Conservation (phyloP, 129 eudicot species). For the Heracleum sosnowskyi region DNA sequence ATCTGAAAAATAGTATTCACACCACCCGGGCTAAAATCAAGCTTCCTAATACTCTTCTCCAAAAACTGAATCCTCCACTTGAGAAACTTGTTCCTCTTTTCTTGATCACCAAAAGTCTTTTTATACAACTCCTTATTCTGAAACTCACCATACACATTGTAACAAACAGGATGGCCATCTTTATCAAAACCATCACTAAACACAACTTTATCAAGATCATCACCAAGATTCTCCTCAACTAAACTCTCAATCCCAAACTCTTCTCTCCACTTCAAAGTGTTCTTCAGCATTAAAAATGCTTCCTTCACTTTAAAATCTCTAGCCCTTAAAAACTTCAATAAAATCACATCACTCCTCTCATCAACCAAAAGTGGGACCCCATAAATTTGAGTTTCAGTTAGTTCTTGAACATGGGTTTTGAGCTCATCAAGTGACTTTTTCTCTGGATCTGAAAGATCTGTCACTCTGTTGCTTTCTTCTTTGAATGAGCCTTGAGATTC, state of each 20-base stretch:
- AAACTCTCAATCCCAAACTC: slow-evolving; percentile 62
- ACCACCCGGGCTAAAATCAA: slow-evolving; percentile 79
- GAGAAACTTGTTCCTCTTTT: slow-evolving; percentile 53
- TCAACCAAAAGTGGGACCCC: slow-evolving; percentile 74
- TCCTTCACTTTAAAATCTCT: slow-evolving; percentile 69
- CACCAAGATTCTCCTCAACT: slow-evolving; percentile 58
- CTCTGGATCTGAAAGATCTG: slow-evolving; percentile 45
- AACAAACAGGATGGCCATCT: slow-evolving; percentile 76
- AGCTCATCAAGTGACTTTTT: slow-evolving; percentile 36
- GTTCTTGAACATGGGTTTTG: slow-evolving; percentile 29
- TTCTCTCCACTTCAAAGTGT: slow-evolving; percentile 60
- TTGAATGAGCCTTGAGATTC: slow-evolving; percentile 40
- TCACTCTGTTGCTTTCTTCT: slow-evolving; percentile 43
- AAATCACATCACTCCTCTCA: slow-evolving; percentile 58
- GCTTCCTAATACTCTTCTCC: slow-evolving; percentile 74
- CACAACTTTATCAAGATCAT: slow-evolving; percentile 80
- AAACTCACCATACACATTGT: slow-evolving; percentile 93
- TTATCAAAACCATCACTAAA: slow-evolving; percentile 74
- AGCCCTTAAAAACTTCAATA: slow-evolving; percentile 74
- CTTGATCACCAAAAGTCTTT: slow-evolving; percentile 74
- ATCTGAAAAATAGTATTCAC: slow-evolving; percentile 62
- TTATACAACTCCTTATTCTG: slow-evolving; percentile 77
- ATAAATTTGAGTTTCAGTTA: slow-evolving; percentile 43
- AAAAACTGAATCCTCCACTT: slow-evolving; percentile 87
- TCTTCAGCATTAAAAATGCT: slow-evolving; percentile 58